Conservation (phyloP, 495 filamentous ascomycete genomes). For the Rostrohypoxylon terebratum region DNA sequence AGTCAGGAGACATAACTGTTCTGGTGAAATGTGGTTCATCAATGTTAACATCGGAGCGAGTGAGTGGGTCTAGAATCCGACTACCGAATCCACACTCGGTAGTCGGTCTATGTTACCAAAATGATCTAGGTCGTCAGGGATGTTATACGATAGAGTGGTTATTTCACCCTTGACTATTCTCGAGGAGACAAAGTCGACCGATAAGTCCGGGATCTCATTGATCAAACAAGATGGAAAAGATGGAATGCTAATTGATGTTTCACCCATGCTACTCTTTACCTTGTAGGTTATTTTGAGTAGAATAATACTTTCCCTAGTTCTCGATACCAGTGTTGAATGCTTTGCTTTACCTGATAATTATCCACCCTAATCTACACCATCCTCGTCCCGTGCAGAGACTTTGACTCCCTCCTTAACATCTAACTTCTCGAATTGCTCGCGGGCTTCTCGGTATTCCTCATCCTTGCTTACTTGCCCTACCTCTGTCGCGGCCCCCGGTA, state of each 20-base stretch:
- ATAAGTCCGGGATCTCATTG: background rate
- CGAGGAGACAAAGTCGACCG: slow-evolving; percentile 1
- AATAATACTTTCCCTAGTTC: background rate
- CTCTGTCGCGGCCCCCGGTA: background rate
- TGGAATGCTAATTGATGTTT: background rate
- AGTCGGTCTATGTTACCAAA: slow-evolving; percentile 5
- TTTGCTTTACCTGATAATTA: background rate
- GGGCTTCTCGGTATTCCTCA: slow-evolving; percentile 25
- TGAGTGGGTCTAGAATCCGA: slow-evolving; percentile 11
- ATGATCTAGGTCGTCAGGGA: background rate
- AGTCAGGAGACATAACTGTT: background rate
- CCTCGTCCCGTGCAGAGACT: background rate
- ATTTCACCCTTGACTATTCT: slow-evolving; percentile 5
- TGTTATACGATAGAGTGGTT: background rate
- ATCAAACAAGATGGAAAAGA: background rate
- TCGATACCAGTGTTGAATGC: background rate
- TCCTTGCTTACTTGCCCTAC: slow-evolving; percentile 15
- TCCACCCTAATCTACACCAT: slow-evolving; percentile 25
- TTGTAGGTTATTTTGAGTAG: background rate
- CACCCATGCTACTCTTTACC: background rate
- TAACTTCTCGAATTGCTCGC: slow-evolving; percentile 24
- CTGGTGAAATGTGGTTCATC: background rate
- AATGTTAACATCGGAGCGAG: background rate
- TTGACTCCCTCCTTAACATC: background rate
- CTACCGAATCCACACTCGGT: slow-evolving; percentile 15